phyloP scores from a whole-genome alignment of 2,329 filamentous ascomycete species.

The Phaeomoniella chlamydospora region DNA sequence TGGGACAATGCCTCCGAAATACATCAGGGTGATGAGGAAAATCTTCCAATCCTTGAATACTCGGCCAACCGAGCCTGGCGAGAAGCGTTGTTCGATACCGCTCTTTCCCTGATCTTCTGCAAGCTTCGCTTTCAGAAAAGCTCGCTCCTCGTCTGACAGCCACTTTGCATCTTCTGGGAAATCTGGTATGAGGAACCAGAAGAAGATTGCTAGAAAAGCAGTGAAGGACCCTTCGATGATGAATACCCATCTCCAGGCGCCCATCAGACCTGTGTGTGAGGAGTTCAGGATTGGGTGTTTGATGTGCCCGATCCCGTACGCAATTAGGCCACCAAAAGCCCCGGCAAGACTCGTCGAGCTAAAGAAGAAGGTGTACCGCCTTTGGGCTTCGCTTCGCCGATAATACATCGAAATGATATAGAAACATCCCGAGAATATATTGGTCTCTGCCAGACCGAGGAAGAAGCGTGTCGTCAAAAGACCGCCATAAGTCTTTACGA shows the following conservation, averaged over 20 bases:
- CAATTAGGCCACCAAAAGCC: conserved; percentile 48
- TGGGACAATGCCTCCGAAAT: conserved; percentile 64
- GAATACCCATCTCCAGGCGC: conserved; percentile 37
- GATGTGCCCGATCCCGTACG: conserved; percentile 46
- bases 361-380: conserved; percentile 90
- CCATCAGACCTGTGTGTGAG: conserved; percentile 31
- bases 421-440: conserved; percentile 32
- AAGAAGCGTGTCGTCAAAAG: conserved; percentile 74
- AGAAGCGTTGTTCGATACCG: conserved; percentile 48
- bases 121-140: conserved; percentile 51
- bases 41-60: conserved; percentile 63
- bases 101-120: conserved; percentile 54
- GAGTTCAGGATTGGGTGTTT: conserved; percentile 2
- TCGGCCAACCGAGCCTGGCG: conserved; percentile 39
- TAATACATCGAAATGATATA: conserved; percentile 55
- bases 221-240: conserved; percentile 53
- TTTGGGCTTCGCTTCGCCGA: conserved; percentile 71
- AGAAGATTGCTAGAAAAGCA: conserved; percentile 40
- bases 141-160: conserved; percentile 55
- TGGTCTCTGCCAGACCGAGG: conserved; percentile 61
- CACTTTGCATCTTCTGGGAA: conserved; percentile 65
- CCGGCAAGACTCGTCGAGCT: conserved; percentile 49
- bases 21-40: conserved; percentile 64
- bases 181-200: conserved; percentile 56
- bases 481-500: conserved; percentile 64